Percentiles rank a stretch among this genome's conserved stretches.
Evolutionary conservation across 768 basidiomycete species (phyloP).

Genomic region (Pholiota conissans): DNA sequence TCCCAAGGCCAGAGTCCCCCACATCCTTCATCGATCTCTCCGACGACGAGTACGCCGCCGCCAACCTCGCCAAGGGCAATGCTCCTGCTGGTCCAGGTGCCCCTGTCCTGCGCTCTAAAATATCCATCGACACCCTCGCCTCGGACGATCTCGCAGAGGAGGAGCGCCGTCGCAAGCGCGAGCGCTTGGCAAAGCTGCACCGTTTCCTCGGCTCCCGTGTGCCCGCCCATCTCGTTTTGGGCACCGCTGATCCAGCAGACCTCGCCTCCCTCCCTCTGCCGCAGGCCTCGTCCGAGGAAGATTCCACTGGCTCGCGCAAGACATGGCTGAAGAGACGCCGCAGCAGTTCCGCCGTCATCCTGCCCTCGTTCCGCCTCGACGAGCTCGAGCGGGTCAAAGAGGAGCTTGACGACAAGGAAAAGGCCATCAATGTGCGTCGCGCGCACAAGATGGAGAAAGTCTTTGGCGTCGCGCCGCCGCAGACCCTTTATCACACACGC

Average conservation of each 20-base stretch:
- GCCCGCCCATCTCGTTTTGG: constrained; percentile 67
- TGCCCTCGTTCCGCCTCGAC: constrained; percentile 49
- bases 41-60: constrained; percentile 45
- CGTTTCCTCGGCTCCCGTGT: constrained; percentile 85
- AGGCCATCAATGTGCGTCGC: constrained; percentile 75
- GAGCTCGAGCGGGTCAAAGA: constrained; percentile 65
- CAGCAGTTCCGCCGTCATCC: constrained; percentile 52
- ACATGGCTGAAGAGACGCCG: constrained; percentile 49
- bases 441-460: constrained; percentile 91
- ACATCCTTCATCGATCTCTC: constrained; percentile 69
- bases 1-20: constrained; percentile 15
- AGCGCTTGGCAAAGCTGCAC: constrained; percentile 78
- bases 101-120: neutral
- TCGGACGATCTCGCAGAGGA: constrained; percentile 58
- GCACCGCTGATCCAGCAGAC: constrained; percentile 33
- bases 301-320: constrained; percentile 28
- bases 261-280: constrained; percentile 14
- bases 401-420: constrained; percentile 71
- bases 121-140: constrained; percentile 41
- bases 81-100: neutral
- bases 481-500: constrained; percentile 74
- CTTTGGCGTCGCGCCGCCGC: constrained; percentile 81
- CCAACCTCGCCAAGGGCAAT: neutral
- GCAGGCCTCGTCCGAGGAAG: constrained; percentile 23
- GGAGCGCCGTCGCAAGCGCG: constrained; percentile 67